Evolutionary conservation across 2,329 filamentous ascomycete genomes (phyloP), one percentile per base, ranked within the genome.

Genomic region (Cercospora janseana): DNA sequence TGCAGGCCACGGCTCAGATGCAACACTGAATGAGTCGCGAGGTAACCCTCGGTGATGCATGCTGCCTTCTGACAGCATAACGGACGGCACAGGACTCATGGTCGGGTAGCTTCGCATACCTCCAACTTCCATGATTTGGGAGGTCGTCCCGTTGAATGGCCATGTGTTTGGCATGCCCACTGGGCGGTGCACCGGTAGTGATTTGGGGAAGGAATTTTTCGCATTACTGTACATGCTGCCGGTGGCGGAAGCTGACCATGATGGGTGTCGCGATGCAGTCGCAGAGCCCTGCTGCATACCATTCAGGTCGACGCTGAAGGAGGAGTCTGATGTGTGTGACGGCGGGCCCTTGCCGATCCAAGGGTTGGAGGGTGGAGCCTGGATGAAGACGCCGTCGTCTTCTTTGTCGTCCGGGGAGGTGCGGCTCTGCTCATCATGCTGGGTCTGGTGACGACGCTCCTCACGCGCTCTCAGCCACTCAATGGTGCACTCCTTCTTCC

Each of bases 401-500:
- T n/a, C n/a, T 44, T 31, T 34, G 24, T 9, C 38, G 35, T 16
- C 29, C 28, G 16, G 46, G 9, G 20, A 27, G n/a, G 20, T 24
- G 12, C 10, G 51, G 20, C 5, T 43, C 18, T 32, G 38, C 23
- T 18, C 40, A 15, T 35, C 28, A 7, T 46, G 43, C 5, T 26
- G 29, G 28, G 28, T 31, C 9, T 23, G 23, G 15, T 34, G 43
- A 23, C 43, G 28, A 24, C 43, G 43, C 8, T 46, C 43, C 28
- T 54, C 47, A 16, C 47, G 46, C 32, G 47, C 28, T 16, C 41
- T 49, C 3, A 54, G 45, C 51, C 51, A 54, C 8, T 54, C 51
- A 9, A 54, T 40, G 12, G 51, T 51, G 23, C 51, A 54, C 8
- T 43, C 15, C 23, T 54, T 54, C 43, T 51, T 54, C 51, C 51